These are phyloP conservation scores for Botrytis byssoidea DNA, from an alignment of 2,329 filamentous ascomycete species.

Conservation along the genomic window DNA sequence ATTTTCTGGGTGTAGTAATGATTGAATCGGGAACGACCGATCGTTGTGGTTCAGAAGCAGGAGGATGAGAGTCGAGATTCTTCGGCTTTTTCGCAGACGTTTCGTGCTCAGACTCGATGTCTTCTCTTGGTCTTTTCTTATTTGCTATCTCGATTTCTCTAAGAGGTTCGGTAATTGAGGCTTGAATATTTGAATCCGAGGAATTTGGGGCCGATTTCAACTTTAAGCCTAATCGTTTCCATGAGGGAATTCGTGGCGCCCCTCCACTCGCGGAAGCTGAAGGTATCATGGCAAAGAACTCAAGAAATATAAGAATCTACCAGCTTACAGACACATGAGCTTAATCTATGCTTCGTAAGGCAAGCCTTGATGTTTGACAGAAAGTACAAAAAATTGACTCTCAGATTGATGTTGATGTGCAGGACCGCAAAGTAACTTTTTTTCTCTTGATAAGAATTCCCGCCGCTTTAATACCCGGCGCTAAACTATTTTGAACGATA, in stretches of 20 bases:
- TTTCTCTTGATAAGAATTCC: conserved; percentile 19
- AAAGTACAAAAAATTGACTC: neutral
- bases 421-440: conserved; percentile 19
- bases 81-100: conserved; percentile 34
- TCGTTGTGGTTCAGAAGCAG: conserved; percentile 12
- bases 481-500: conserved; percentile 19
- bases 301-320: conserved; percentile 4
- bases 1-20: conserved; percentile 27
- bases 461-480: conserved; percentile 16
- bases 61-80: conserved; percentile 24
- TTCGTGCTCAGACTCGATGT: conserved; percentile 25
- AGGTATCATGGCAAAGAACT: conserved; percentile 28
- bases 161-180: conserved; percentile 22
- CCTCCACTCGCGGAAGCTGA: conserved; percentile 23
- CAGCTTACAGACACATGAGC: neutral
- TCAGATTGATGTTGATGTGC: conserved; percentile 14
- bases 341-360: conserved; percentile 2
- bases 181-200: conserved; percentile 22
- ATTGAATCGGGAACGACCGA: conserved; percentile 28
- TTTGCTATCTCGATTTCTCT: conserved; percentile 28
- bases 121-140: conserved; percentile 32
- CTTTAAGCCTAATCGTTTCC: conserved; percentile 60
- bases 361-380: neutral
- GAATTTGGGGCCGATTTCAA: conserved; percentile 51
- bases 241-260: conserved; percentile 50